Evolutionary conservation across 2,329 filamentous ascomycete species (phyloP), one percentile per base, ranked within the genome.

Genomic region (Ascochyta clinopodiicola): DNA sequence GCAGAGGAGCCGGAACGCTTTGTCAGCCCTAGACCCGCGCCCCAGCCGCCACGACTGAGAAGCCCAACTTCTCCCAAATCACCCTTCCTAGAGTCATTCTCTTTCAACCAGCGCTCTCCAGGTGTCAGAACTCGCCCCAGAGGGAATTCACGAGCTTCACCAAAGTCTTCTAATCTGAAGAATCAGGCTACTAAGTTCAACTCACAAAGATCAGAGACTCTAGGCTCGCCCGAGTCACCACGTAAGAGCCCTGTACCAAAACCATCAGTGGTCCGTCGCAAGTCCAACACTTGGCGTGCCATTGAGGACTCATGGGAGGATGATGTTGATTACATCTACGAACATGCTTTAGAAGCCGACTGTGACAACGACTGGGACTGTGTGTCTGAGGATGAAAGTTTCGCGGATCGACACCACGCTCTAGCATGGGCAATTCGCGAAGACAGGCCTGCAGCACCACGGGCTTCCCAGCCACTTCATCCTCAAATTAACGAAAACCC

Each of bases 271-370:
- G 48, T 58, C n/a, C 67, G 68, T 29, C 68, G 70, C 42, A 66
- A 67, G 37, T 75, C 72, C 1, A 73, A 70, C 46, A 69, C 68
- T 10, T 75, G 72, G 68, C 68, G 68, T 24, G 68, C 60, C 15
- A 69, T 75, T 25, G 78, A 80, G 44, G 71, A 71, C 13, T 82
- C 81, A 1, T 87, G 85, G 85, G 84, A 87, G 63, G 84, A 85
- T 35, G 84, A 86, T 56, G 83, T 87, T 51, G 84, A 87, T 60
- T 86, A 83, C 63, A 85, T 83, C 63, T 87, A 87, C 61, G 82
- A 86, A 57, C 81, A 85, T 65, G 83, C 82, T 24, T 81, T 84
- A 6, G 85, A 87, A 69, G 84, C 84, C 1, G 82, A 83, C 47
- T 86, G 82, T 60, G 79, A 87, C 58, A 86, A 85, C 53, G 82